Base-by-base conservation (phyloP, 225 moss, liverwort and hornwort species). In the Ulota crispa region DNA sequence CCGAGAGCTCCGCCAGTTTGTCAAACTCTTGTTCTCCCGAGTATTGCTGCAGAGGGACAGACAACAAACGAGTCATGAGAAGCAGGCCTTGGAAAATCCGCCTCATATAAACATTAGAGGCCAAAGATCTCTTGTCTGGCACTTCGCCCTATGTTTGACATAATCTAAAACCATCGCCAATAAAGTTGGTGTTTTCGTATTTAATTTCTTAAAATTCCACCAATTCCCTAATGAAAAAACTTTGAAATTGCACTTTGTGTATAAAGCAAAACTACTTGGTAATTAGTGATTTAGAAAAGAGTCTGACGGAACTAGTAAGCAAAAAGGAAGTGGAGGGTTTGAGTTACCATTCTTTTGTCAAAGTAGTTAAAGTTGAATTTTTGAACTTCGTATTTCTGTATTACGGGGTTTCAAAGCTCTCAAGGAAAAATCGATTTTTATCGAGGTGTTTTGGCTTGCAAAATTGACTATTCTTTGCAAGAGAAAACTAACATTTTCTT, bases 1-100 rank as follows among this genome's bases (percentile, higher is more conserved):
- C 95, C 7, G 95, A 95, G 36, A 87, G 91, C 78, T 86, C 84
- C 2, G 90, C 94, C 72, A 97, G 85, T 71, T 87, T 93, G 45
- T 87, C 88, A 26, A 95, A 82, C 36, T 85, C 89, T 80, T 93
- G 94, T 70, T 94, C 95, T 79, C 94, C 95, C 14, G 95, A 93
- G 68, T 94, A 86, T 68, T 88, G 85, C 93, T 94, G 87, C 80
- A 89, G 15, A 53, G 45, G 15, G 52, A 11, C 26, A 36, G 53
- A 41, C 64, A 54, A 2, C 71, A 16, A 31, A 63, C 74, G 19
- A 70, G 75, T 50, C 5, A 50, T 50, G 50, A 50, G 50, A 16
- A 77, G 6, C 30, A 57, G 12, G 12, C 7, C 26, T 68, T 69
- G 27, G 20, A 27, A 62, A 80, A 53, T 24, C 23, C 28, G 37